phyloP scores from a whole-genome alignment of 2,329 filamentous ascomycete genomes.

The Trichocomaceae sp. region DNA sequence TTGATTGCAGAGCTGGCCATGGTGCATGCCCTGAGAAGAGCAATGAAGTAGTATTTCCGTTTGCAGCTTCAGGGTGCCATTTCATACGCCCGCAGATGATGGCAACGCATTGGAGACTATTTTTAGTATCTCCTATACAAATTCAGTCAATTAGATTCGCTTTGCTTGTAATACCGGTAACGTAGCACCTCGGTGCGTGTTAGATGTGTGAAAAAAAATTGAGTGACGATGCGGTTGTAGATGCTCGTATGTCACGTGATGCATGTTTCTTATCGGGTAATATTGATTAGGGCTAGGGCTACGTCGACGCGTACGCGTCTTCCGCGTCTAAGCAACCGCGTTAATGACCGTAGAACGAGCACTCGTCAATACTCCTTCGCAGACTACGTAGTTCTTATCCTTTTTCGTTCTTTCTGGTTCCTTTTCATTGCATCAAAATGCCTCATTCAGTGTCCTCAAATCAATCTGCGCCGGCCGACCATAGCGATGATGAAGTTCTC shows the following conservation, averaged over 20 bases:
- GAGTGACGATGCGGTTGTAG: neutral
- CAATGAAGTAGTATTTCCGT: constrained; percentile 1
- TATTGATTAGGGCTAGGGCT: constrained; percentile 14
- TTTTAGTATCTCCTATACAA: neutral
- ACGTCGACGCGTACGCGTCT: constrained; percentile 4
- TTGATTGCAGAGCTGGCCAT: neutral
- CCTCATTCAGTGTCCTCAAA: constrained; percentile 31
- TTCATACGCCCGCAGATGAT: neutral
- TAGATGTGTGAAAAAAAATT: neutral
- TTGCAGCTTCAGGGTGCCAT: neutral
- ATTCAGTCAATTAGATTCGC: neutral
- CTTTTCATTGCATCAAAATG: constrained; percentile 20
- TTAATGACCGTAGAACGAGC: constrained; percentile 4
- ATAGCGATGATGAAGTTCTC: constrained; percentile 34
- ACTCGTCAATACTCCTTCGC: too few species aligned
- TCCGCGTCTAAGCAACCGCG: constrained; percentile 4
- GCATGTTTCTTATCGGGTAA: neutral
- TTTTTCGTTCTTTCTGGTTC: neutral
- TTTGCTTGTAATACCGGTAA: too few species aligned
- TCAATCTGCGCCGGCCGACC: constrained; percentile 34
- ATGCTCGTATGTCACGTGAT: neutral
- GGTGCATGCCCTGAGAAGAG: neutral
- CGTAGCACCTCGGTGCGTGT: neutral
- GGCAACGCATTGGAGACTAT: neutral
- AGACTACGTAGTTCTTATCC: too few species aligned